Percentiles rank a stretch among this genome's conserved stretches.
Conservation (phyloP, 23 red algal genomes). For the Pyropia haitanensis region DNA sequence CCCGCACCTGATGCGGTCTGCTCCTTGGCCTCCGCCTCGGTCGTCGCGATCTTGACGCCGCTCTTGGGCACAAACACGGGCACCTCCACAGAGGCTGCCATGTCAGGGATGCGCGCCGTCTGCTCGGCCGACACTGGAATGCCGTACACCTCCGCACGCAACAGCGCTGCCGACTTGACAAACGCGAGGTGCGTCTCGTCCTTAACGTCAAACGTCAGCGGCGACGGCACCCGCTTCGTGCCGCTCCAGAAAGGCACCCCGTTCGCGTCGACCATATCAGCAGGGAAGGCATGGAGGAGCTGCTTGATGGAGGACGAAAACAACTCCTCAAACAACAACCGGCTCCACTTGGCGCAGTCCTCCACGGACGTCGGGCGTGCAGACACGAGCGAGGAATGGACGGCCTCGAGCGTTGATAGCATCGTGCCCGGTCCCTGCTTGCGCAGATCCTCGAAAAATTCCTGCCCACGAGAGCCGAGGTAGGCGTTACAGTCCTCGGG, state of each 20-base stretch:
- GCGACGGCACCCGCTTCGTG: constrained; percentile 75
- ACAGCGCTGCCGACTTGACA: constrained; percentile 64
- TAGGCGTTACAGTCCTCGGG: constrained; percentile 83
- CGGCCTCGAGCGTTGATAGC: constrained; percentile 58
- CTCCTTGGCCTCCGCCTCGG: constrained; percentile 90
- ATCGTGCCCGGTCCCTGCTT: constrained; percentile 79
- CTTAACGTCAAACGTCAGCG: constrained; percentile 67
- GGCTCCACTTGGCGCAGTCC: constrained; percentile 89
- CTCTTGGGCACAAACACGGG: constrained; percentile 81
- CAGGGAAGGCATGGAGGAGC: constrained; percentile 85
- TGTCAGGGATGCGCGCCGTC: constrained; percentile 28
- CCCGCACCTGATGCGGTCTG: constrained; percentile 31
- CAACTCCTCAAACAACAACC: constrained; percentile 75
- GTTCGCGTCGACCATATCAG: constrained; percentile 83
- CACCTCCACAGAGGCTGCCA: constrained; percentile 56
- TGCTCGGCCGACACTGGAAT: constrained; percentile 16
- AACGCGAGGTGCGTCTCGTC: constrained; percentile 73
- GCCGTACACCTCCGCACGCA: constrained; percentile 82
- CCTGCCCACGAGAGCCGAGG: constrained; percentile 32
- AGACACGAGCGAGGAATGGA: constrained; percentile 48
- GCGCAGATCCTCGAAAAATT: constrained; percentile 73
- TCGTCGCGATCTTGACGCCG: constrained; percentile 86
- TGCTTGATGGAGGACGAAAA: constrained; percentile 80
- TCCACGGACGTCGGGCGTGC: constrained; percentile 57
- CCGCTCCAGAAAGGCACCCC: constrained; percentile 97